Conservation (phyloP, 495 filamentous ascomycete species). For the Podospora tetraspora region DNA sequence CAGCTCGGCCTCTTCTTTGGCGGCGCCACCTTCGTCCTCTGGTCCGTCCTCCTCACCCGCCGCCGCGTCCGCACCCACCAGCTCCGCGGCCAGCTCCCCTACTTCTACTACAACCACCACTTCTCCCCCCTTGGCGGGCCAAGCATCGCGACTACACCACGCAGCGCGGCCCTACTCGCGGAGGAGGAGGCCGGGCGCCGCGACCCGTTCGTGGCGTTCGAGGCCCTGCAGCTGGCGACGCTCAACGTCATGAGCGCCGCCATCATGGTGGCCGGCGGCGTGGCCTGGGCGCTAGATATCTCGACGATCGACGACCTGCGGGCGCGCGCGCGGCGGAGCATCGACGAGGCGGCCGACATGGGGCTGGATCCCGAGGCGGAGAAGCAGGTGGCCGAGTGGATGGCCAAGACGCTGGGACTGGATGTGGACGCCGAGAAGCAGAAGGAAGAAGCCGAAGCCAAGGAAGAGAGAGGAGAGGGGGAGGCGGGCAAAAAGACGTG, state of each 20-base stretch:
- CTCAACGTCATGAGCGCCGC: constrained; percentile 67
- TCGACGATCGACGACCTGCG: constrained; percentile 65
- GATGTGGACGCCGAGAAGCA: constrained; percentile 29
- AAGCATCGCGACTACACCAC: constrained; percentile 38
- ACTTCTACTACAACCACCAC: constrained; percentile 38
- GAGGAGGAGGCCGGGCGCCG: constrained; percentile 11
- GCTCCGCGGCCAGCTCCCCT: constrained; percentile 52
- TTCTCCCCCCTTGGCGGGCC: constrained; percentile 33
- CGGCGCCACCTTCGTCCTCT: constrained; percentile 65
- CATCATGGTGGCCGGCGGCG: constrained; percentile 63
- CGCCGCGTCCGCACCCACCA: constrained; percentile 56
- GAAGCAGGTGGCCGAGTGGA: constrained; percentile 65
- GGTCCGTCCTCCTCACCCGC: constrained; percentile 66
- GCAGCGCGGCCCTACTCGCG: neutral
- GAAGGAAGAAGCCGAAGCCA: neutral
- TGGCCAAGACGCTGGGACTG: constrained; percentile 56
- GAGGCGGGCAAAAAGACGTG: constrained; percentile 4
- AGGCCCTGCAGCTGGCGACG: constrained; percentile 78
- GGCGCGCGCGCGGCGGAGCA: constrained; percentile 41
- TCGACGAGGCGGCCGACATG: constrained; percentile 38
- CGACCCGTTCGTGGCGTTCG: constrained; percentile 61
- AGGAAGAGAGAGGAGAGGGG: neutral
- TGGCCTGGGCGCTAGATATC: constrained; percentile 66
- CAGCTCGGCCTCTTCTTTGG: constrained; percentile 49
- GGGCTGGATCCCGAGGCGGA: constrained; percentile 55